These are phyloP conservation scores for Pestalotiopsis sp. DNA, from an alignment of 2,329 filamentous ascomycete genomes.

Conservation along the genomic window DNA sequence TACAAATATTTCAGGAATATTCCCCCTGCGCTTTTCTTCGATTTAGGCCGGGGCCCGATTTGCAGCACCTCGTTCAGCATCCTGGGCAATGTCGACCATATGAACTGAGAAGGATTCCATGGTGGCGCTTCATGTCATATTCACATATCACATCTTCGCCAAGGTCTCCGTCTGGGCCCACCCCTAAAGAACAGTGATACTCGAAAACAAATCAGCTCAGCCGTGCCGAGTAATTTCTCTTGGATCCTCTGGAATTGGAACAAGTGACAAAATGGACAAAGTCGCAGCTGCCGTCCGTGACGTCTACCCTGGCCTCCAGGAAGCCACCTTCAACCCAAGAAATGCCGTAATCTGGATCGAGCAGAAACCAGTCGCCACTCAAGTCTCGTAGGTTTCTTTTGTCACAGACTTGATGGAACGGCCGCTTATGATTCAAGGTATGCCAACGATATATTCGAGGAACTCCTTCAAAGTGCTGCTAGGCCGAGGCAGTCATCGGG, in stretches of 20 bases:
- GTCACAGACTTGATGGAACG: background rate
- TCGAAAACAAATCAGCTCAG: background rate
- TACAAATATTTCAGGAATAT: background rate
- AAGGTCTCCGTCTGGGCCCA: background rate
- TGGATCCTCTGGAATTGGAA: background rate
- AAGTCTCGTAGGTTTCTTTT: constrained; percentile 27
- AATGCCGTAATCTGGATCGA: constrained; percentile 33
- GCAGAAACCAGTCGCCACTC: constrained; percentile 25
- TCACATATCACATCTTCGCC: background rate
- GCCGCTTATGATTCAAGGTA: constrained; percentile 22
- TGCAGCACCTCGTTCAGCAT: background rate
- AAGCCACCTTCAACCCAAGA: constrained; percentile 35
- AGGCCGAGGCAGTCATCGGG: constrained; percentile 59
- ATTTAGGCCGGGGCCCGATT: background rate
- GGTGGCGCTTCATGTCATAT: background rate
- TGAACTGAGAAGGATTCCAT: background rate
- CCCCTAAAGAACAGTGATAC: background rate
- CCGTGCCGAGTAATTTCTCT: background rate
- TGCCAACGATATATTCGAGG: constrained; percentile 47
- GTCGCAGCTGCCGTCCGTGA: background rate
- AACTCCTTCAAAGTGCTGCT: constrained; percentile 50
- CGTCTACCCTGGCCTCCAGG: constrained; percentile 21
- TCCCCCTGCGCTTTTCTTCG: background rate
- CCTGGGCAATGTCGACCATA: background rate
- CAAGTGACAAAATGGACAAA: background rate